Conservation (phyloP, 176 grass and related monocot genomes). For the Dactylis glomerata region DNA sequence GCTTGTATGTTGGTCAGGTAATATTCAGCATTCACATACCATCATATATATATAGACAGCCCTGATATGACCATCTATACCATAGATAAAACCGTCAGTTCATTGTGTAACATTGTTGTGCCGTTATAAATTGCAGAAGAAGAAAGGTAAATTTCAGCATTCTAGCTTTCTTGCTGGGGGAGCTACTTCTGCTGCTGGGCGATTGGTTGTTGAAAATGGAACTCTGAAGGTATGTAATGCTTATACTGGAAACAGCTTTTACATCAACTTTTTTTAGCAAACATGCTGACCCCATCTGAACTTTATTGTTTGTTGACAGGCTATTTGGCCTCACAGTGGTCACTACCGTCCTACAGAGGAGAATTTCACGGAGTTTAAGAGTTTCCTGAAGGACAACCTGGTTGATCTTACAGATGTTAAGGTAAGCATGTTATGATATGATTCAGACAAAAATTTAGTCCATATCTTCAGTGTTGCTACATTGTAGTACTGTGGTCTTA, state of each 20-base stretch:
- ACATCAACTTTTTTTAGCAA: not conserved
- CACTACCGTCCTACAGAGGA: constrained; percentile 82
- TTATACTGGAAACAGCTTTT: not conserved
- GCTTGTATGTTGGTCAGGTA: constrained; percentile 79
- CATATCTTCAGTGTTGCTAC: not conserved
- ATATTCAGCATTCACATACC: not conserved
- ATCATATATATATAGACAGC: not conserved
- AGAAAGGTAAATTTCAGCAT: constrained; percentile 87
- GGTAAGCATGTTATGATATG: constrained; percentile 18
- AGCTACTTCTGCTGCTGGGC: constrained; percentile 82
- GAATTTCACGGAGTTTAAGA: constrained; percentile 85
- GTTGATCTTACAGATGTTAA: constrained; percentile 72
- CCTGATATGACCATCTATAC: not conserved
- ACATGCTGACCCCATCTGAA: constrained; percentile 1
- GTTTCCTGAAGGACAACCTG: constrained; percentile 61
- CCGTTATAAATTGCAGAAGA: constrained; percentile 58
- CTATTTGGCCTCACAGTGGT: constrained; percentile 88
- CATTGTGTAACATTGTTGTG: not conserved
- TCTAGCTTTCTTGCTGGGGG: constrained; percentile 93
- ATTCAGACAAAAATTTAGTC: not conserved
- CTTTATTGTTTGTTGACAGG: constrained; percentile 46
- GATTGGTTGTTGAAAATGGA: constrained; percentile 70
- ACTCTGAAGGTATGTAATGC: constrained; percentile 51
- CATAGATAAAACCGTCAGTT: not conserved
- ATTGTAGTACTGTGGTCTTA: not conserved